Evolutionary conservation across 1,284 basidiomycete species (phyloP).

Genomic region (Xanthoconium separans): DNA sequence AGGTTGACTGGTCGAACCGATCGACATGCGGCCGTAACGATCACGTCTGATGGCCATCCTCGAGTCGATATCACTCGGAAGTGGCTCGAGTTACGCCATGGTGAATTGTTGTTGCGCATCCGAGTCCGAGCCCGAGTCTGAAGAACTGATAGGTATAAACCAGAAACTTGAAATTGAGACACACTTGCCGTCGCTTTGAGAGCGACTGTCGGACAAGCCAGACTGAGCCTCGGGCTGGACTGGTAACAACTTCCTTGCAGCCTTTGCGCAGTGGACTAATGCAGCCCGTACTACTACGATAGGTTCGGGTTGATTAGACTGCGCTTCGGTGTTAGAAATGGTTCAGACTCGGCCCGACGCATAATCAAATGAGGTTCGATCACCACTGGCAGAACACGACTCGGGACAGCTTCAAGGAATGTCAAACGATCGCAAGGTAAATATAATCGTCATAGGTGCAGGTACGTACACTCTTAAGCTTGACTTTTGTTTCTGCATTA

Average conservation of each 20-base stretch:
- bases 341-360: no score
- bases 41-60: constrained; percentile 6
- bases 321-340: no score
- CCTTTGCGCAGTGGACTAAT: constrained; percentile 1
- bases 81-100: not conserved
- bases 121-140: constrained; percentile 21
- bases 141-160: not conserved
- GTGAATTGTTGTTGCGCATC: not conserved
- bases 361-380: no score
- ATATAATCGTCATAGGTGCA: constrained; percentile 39
- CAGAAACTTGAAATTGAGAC: not conserved
- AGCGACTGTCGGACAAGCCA: constrained; percentile 9
- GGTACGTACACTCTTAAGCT: constrained; percentile 29
- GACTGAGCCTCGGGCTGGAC: not conserved
- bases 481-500: not conserved
- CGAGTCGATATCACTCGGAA: not conserved
- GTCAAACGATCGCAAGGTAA: constrained; percentile 21
- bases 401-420: no score
- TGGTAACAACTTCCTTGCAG: constrained; percentile 16
- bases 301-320: not conserved
- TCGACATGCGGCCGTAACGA: constrained; percentile 25
- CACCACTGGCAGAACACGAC: no score
- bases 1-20: constrained; percentile 10
- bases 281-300: no score
- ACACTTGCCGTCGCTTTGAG: constrained; percentile 13